phyloP scores from a whole-genome alignment of 495 filamentous ascomycete species.

The Xylaria grammica region DNA sequence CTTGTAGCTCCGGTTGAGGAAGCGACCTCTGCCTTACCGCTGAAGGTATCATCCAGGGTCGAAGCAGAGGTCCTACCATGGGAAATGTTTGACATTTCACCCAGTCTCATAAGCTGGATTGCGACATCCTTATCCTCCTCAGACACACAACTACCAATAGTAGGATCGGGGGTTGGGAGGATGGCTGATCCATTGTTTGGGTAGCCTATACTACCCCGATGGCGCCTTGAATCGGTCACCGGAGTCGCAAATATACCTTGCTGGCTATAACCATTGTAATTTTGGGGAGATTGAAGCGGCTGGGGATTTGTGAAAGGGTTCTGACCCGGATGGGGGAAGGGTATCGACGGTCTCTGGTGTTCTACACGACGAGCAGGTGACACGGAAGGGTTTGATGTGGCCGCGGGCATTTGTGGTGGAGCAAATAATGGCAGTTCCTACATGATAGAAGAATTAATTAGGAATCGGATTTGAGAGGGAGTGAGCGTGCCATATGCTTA shows the following conservation, averaged over 20 bases:
- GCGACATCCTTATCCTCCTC: conserved; percentile 99
- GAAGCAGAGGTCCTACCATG: conserved; percentile 92
- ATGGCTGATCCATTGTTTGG: conserved; percentile 52
- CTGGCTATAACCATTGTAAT: conserved; percentile 60
- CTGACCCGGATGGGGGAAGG: conserved; percentile 73
- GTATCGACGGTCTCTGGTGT: conserved; percentile 61
- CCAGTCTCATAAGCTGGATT: conserved; percentile 91
- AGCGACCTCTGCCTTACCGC: conserved; percentile 81
- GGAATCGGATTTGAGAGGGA: conserved; percentile 14
- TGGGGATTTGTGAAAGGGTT: conserved; percentile 74
- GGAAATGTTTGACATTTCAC: conserved; percentile 88
- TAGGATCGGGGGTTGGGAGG: conserved; percentile 91
- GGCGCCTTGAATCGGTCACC: conserved; percentile 64
- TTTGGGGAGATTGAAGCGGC: conserved; percentile 78
- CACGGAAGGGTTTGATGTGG: conserved; percentile 86
- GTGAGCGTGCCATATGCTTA: conserved; percentile 54
- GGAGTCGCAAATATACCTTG: conserved; percentile 59
- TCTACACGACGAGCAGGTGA: conserved; percentile 82
- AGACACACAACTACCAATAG: conserved; percentile 91
- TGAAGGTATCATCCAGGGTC: conserved; percentile 89
- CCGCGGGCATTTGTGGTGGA: conserved; percentile 87
- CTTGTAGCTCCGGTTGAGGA: conserved; percentile 85
- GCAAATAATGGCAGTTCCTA: conserved; percentile 95
- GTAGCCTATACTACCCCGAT: conserved; percentile 66
- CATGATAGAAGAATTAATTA: conserved; percentile 28